Percentiles rank a stretch among this genome's conserved stretches.
Evolutionary conservation across 2,329 filamentous ascomycete genomes (phyloP).

Genomic region (Metarhizium anisopliae): DNA sequence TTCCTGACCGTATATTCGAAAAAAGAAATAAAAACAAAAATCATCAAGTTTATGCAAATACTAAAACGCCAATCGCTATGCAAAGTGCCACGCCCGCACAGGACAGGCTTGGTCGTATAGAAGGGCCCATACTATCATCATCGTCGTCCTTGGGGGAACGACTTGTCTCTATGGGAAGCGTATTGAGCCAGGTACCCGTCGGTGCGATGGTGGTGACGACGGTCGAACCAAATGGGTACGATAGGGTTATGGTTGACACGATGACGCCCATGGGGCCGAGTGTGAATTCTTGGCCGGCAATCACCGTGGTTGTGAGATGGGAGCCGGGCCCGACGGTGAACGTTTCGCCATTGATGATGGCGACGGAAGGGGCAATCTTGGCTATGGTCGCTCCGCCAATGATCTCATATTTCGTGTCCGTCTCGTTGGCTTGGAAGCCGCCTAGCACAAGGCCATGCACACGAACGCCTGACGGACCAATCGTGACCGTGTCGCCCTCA

Average conservation of each 20-base stretch:
- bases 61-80: conserved; percentile 32
- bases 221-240: conserved; percentile 35
- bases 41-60: conserved; percentile 17
- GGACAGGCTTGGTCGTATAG: conserved; percentile 8
- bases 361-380: conserved; percentile 35
- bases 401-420: conserved; percentile 34
- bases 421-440: conserved; percentile 25
- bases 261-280: conserved; percentile 39
- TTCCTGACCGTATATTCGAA: too few relatives aligned
- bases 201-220: conserved; percentile 31
- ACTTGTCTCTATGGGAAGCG: conserved; percentile 18
- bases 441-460: conserved; percentile 34
- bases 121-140: conserved; percentile 14
- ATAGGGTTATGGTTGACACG: conserved; percentile 35
- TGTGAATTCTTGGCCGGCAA: conserved; percentile 41
- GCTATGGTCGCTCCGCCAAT: conserved; percentile 45
- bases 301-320: conserved; percentile 32
- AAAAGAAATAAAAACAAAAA: background rate
- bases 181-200: conserved; percentile 15
- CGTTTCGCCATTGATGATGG: conserved; percentile 40
- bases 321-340: conserved; percentile 41
- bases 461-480: conserved; percentile 36
- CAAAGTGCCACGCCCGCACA: conserved; percentile 17
- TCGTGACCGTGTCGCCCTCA: conserved; percentile 40
- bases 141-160: conserved; percentile 13